Evolutionary conservation across 352 stramenopile species (phyloP), one percentile per base, ranked within the genome.

Genomic region (Phytophthora melonis): DNA sequence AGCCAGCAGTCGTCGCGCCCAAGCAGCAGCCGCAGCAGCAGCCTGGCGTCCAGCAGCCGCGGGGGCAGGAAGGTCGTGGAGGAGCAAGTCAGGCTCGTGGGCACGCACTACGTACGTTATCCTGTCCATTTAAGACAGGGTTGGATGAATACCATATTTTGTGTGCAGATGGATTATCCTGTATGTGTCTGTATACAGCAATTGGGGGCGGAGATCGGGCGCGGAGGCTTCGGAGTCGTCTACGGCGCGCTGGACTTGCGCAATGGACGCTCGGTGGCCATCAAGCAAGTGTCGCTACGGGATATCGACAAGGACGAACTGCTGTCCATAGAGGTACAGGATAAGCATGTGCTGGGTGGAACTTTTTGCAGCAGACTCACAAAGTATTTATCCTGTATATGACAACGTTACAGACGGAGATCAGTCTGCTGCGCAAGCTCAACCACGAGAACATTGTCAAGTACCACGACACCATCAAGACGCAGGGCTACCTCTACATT

Each of bases 371-470:
- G 36, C 11, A 43, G 14, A 18, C 14, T 43, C 11, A 43, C 36
- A 43, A 32, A 43, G 36, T 16, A 13, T 11, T 43, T 43, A 43
- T 43, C 4, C 36, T 43, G 36, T 43, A 18, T 18, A 3, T 43
- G 11, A 43, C 36, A 43, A 43, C 36, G 0, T 43, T 18, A 32
- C 58, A 97, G 81, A 90, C 79, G 67, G 95, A 98, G 79, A 97
- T 98, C 69, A 94, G 90, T 63, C 77, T 98, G 60, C 82, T 98
- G 50, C 89, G 91, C 62, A 98, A 97, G 74, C 80, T 98, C 18
- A 95, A 98, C 47, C 95, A 98, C 66, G 88, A 94, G 55, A 98
- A 98, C 77, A 98, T 98, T 50, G 95, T 98, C 71, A 97, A 98
- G 81, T 98, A 98, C 79, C 90, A 97, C 70, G 94, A 98, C 80